Evolutionary conservation across 495 filamentous ascomycete genomes (phyloP).

Genomic region (Lepraria neglecta): DNA sequence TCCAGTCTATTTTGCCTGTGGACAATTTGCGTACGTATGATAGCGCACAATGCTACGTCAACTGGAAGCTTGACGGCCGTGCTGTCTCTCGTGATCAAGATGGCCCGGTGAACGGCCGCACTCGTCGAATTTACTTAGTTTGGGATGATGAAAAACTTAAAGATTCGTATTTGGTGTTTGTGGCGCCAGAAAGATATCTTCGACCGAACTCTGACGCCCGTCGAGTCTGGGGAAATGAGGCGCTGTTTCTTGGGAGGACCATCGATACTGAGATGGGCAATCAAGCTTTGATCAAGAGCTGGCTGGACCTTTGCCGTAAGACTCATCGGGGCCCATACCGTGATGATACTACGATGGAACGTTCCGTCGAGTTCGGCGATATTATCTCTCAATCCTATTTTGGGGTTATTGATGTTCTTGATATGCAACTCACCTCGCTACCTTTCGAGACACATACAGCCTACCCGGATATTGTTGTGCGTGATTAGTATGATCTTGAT

Average conservation of each 20-base stretch:
- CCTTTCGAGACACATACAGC: not conserved
- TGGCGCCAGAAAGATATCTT: conserved; percentile 7
- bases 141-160: conserved; percentile 10
- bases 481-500: not conserved
- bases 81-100: not conserved
- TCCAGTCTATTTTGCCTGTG: not conserved
- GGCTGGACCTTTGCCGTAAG: conserved; percentile 12
- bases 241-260: conserved; percentile 10
- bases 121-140: conserved; percentile 7
- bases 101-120: not conserved
- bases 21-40: not conserved
- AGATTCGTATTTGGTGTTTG: conserved; percentile 13
- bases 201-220: conserved; percentile 11
- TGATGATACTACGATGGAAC: not conserved
- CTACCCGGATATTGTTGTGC: not conserved
- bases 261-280: conserved; percentile 7
- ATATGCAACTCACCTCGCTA: conserved; percentile 11
- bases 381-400: conserved; percentile 12
- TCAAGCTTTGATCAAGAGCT: conserved; percentile 16
- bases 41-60: conserved; percentile 9
- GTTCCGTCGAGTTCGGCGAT: not conserved
- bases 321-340: conserved; percentile 9
- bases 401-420: conserved; percentile 9
- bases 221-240: conserved; percentile 4
- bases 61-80: conserved; percentile 14